These are phyloP conservation scores for Plectosphaerella plurivora DNA, from an alignment of 2,329 filamentous ascomycete species.

Conservation along the genomic window DNA sequence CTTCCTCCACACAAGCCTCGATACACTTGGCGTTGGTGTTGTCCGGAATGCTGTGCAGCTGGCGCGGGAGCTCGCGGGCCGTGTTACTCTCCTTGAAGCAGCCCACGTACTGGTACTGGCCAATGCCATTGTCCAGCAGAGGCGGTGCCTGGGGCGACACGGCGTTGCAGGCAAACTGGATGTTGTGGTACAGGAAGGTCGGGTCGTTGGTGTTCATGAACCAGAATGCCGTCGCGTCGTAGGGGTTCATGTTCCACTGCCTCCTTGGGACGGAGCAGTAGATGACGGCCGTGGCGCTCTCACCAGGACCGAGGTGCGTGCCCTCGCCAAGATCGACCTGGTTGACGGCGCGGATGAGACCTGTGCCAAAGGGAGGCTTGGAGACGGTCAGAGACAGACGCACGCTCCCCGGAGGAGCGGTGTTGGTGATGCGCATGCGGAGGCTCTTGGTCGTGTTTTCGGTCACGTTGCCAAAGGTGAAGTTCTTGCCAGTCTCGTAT, in stretches of 20 bases:
- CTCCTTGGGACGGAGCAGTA: conserved; percentile 52
- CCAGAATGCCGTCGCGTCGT: conserved; percentile 44
- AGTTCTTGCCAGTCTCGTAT: conserved; percentile 36
- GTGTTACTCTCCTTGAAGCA: conserved; percentile 55
- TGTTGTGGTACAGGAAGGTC: conserved; percentile 43
- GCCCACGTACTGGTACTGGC: conserved; percentile 47
- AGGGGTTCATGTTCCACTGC: conserved; percentile 52
- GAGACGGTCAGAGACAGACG: conserved; percentile 53
- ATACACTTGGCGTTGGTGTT: conserved; percentile 43
- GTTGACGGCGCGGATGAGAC: conserved; percentile 50
- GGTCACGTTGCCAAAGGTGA: conserved; percentile 52
- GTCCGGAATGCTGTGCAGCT: conserved; percentile 32
- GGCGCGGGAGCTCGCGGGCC: conserved; percentile 40
- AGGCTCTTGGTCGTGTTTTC: conserved; percentile 44
- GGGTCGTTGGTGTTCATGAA: conserved; percentile 55
- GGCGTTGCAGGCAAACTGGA: conserved; percentile 48
- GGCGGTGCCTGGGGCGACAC: conserved; percentile 49
- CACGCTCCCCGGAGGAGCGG: conserved; percentile 37
- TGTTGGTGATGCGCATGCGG: conserved; percentile 50
- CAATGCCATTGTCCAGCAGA: conserved; percentile 34
- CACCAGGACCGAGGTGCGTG: conserved; percentile 40
- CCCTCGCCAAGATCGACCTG: conserved; percentile 55
- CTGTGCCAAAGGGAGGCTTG: conserved; percentile 54
- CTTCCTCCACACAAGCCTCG: conserved; percentile 28
- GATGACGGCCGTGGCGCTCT: conserved; percentile 46